Conservation (phyloP, 768 basidiomycete genomes). For the Austroboletus festivus region DNA sequence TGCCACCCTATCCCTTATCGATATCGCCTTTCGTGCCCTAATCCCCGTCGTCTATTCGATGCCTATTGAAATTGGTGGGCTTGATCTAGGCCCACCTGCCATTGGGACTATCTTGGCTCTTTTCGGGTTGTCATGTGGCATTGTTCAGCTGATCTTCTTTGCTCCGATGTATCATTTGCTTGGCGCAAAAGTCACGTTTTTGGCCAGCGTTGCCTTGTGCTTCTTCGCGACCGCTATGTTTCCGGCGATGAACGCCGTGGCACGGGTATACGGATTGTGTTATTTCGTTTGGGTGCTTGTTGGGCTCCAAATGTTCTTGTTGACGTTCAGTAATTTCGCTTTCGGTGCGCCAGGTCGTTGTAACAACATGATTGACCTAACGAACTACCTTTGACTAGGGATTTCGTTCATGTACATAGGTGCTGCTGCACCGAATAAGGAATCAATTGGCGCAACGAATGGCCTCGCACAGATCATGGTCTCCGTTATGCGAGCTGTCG, state of each 20-base stretch:
- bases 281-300: not conserved
- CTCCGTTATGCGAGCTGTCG: slow-evolving; percentile 30
- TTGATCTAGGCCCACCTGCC: not conserved
- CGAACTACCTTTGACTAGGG: slow-evolving; percentile 35
- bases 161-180: not conserved
- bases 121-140: not conserved
- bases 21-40: not conserved
- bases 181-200: not conserved
- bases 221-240: not conserved
- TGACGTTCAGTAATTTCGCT: not conserved
- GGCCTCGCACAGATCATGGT: slow-evolving; percentile 41
- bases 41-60: not conserved
- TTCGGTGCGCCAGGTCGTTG: not conserved
- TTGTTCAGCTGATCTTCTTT: not conserved
- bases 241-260: not conserved
- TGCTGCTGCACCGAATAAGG: slow-evolving; percentile 62
- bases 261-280: not conserved
- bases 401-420: slow-evolving; percentile 69
- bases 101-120: not conserved
- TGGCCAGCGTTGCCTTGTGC: not conserved
- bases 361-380: not conserved
- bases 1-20: not conserved
- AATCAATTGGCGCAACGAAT: slow-evolving; percentile 70
- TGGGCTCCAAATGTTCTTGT: not conserved
- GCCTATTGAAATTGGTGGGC: not conserved